phyloP scores from a whole-genome alignment of 306 rosid genomes.

The Quercus alba region DNA sequence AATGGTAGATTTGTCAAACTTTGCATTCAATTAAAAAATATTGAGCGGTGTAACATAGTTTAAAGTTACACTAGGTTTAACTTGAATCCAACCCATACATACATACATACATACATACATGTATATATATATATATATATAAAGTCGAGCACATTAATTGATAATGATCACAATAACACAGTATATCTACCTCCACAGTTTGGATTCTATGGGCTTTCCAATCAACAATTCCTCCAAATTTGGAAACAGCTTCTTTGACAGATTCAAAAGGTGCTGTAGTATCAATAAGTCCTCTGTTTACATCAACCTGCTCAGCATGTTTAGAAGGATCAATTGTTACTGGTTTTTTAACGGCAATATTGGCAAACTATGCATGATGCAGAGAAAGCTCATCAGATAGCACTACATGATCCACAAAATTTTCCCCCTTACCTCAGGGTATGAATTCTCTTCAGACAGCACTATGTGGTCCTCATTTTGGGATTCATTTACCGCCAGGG shows the following conservation, averaged over 20 bases:
- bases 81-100: too few species aligned
- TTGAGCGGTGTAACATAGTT: too few species aligned
- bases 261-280: constrained; percentile 95
- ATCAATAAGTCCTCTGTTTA: constrained; percentile 67
- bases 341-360: constrained; percentile 8
- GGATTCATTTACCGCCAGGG: constrained; percentile 24
- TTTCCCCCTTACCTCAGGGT: constrained; percentile 34
- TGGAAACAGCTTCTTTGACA: constrained; percentile 96
- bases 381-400: constrained; percentile 9
- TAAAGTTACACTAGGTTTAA: too few species aligned
- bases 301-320: constrained; percentile 33
- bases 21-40: too few species aligned
- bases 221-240: constrained; percentile 96
- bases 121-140: too few species aligned
- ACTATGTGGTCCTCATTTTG: background rate
- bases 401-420: constrained; percentile 21
- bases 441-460: constrained; percentile 2
- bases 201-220: constrained; percentile 96
- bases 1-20: too few species aligned
- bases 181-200: constrained; percentile 73
- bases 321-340: constrained; percentile 37
- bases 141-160: constrained; percentile 1
- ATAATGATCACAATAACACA: constrained; percentile 17
- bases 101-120: too few species aligned
- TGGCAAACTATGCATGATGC: constrained; percentile 19